Evolutionary conservation across 2,329 filamentous ascomycete genomes (phyloP), one percentile per base, ranked within the genome.

Genomic region (Dothistroma pini): DNA sequence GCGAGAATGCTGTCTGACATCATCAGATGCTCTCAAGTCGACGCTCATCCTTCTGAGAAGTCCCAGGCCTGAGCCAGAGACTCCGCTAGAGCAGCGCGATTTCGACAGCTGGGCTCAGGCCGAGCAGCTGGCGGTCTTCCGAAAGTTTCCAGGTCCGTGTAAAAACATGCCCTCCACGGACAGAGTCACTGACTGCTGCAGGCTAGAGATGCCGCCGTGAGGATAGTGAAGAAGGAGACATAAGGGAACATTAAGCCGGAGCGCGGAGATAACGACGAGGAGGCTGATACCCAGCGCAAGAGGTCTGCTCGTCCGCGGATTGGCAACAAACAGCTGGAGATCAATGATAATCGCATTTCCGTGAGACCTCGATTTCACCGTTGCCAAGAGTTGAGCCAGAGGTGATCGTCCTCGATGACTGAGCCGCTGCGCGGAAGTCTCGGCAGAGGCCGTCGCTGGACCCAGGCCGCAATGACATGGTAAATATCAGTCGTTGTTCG

Each of bases 1-100:
- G 14, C 38, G 12, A 44, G 12, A 8, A 6, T 29, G 25, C 25
- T 7, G 16, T 16, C 38, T 44, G 14, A 19, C 38, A 44, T 16
- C 7, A 19, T 12, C 25, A 68, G 69, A 57, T 22, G 59, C 62
- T 0, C 61, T 71, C 12, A 64, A 69, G 52, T 50, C 57, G 10
- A 60, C 68, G 53, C 52, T 64, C 35, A 66, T 70, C 60, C 63
- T 70, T 21, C 65, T 61, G 16, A 68, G 64, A 25, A 66, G 63
- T 1, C 66, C 66, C 8, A 56, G 60, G 3, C 67, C 66, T 19
- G 11, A 16, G 25, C 53, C 38, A 44, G 38, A 19, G 7, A 29
- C 25, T 29, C 25, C 25, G 25, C 25, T 67, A 3, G 59, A 66
- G 51, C 51, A 65, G 6, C 64, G 67, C 8, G 62, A 63, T 12